Evolutionary conservation across 495 filamentous ascomycete genomes (phyloP).

Genomic region (Cercophora samala): DNA sequence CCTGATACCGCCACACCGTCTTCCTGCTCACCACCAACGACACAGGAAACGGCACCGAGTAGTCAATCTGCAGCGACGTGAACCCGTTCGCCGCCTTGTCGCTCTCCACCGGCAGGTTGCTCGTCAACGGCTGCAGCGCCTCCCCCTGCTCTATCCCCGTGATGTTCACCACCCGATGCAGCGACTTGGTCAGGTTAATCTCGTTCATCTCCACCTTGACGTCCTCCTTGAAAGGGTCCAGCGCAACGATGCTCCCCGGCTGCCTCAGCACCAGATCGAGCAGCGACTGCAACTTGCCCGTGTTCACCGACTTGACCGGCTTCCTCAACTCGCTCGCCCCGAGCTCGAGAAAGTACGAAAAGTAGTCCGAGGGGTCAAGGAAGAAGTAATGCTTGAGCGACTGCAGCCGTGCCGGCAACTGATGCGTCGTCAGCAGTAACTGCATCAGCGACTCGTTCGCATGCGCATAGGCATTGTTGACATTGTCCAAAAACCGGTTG

Average conservation of each 20-base stretch:
- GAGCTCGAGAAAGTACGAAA: constrained; percentile 94
- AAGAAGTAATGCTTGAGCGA: constrained; percentile 99
- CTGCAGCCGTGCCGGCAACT: constrained; percentile 75
- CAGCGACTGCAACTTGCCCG: constrained; percentile 86
- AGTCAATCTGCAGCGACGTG: constrained; percentile 89
- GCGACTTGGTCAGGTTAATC: constrained; percentile 80
- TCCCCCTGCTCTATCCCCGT: constrained; percentile 89
- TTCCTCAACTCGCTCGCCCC: constrained; percentile 83
- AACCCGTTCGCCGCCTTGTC: constrained; percentile 87
- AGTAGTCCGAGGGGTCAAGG: constrained; percentile 95
- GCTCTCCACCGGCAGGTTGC: constrained; percentile 58
- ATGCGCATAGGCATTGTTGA: constrained; percentile 90
- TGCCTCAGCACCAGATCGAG: constrained; percentile 93
- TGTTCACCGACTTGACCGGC: constrained; percentile 81
- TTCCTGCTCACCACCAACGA: constrained; percentile 95
- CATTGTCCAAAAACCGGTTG: constrained; percentile 84
- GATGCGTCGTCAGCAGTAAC: constrained; percentile 87
- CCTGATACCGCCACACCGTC: constrained; percentile 91
- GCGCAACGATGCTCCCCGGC: constrained; percentile 86
- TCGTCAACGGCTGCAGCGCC: constrained; percentile 48
- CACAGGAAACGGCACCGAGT: constrained; percentile 91
- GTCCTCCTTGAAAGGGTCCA: constrained; percentile 96
- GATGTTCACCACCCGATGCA: constrained; percentile 94
- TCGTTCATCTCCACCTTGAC: constrained; percentile 98
- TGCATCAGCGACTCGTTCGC: constrained; percentile 92